Percentiles rank a stretch among this genome's conserved stretches.
Conservation (phyloP, 139 green algal species). For the Coelastrella sp. region DNA sequence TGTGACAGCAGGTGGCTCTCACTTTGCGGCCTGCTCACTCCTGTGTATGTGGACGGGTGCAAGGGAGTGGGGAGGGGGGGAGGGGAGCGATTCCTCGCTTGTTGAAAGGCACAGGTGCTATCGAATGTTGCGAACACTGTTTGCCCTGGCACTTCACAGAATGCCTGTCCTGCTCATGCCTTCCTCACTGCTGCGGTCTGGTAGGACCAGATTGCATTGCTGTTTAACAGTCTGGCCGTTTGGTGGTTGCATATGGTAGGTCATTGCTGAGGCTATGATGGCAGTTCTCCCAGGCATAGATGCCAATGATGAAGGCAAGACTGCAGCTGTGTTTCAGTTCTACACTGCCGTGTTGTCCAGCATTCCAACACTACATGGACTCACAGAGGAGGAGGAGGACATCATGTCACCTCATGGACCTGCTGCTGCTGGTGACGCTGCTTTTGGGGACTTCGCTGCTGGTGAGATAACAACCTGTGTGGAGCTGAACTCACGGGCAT, state of each 20-base stretch:
- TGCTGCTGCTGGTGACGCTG: background rate
- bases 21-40: background rate
- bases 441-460: background rate
- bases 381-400: conserved; percentile 48
- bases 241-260: conserved; percentile 23
- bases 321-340: conserved; percentile 83
- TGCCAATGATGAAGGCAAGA: conserved; percentile 94
- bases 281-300: conserved; percentile 93
- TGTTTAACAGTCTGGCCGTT: no score
- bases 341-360: conserved; percentile 48
- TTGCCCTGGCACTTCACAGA: no score
- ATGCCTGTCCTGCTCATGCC: background rate
- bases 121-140: no score
- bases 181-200: no score
- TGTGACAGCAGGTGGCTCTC: background rate
- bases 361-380: conserved; percentile 36
- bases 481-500: no score
- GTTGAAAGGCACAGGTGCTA: background rate
- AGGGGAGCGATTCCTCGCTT: background rate
- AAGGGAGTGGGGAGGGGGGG: background rate
- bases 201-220: no score
- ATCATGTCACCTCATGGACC: background rate
- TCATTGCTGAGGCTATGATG: conserved; percentile 84
- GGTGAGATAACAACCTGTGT: background rate
- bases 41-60: background rate